These are phyloP conservation scores for Pleurotus platypus DNA, from an alignment of 768 basidiomycete species.

Conservation along the genomic window DNA sequence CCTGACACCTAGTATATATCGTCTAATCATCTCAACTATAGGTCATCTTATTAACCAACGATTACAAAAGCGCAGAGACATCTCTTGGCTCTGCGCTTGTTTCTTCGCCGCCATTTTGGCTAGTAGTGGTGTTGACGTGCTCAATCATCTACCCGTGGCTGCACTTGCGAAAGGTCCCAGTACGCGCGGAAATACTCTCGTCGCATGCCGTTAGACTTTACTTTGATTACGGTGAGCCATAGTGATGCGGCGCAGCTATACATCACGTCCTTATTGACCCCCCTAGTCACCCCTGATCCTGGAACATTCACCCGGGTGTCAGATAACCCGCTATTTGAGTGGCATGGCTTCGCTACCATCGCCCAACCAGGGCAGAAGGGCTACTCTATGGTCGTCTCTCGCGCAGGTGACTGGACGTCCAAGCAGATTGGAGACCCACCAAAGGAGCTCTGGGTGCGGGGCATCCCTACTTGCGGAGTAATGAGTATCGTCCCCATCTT, in stretches of 20 bases:
- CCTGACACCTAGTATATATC: neutral
- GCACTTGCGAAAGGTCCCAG: conserved; percentile 35
- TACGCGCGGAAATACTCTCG: conserved; percentile 36
- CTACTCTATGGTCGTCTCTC: conserved; percentile 52
- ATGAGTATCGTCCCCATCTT: conserved; percentile 46
- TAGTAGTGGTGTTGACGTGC: conserved; percentile 32
- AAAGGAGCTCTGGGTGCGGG: conserved; percentile 50
- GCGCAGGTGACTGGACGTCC: conserved; percentile 56
- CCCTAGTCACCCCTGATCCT: conserved; percentile 12
- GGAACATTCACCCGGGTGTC: conserved; percentile 19
- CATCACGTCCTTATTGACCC: neutral
- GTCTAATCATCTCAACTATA: conserved; percentile 4
- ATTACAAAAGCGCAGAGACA: conserved; percentile 24
- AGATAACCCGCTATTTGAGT: conserved; percentile 40
- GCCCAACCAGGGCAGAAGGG: conserved; percentile 32
- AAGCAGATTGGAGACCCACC: conserved; percentile 46
- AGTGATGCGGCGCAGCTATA: no score
- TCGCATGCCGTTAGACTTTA: conserved; percentile 39
- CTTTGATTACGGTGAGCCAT: conserved; percentile 36
- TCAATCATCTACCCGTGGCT: conserved; percentile 45
- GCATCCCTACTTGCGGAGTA: conserved; percentile 47
- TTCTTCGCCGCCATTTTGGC: conserved; percentile 35
- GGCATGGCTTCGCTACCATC: conserved; percentile 48
- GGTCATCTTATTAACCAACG: conserved; percentile 32
- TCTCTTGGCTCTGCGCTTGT: conserved; percentile 28